A percentile compares a stretch with the other conserved stretches of the same genome.
Evolutionary conservation across 257 asterid genomes (phyloP).

Genomic region (Capsicum rhomboideum): DNA sequence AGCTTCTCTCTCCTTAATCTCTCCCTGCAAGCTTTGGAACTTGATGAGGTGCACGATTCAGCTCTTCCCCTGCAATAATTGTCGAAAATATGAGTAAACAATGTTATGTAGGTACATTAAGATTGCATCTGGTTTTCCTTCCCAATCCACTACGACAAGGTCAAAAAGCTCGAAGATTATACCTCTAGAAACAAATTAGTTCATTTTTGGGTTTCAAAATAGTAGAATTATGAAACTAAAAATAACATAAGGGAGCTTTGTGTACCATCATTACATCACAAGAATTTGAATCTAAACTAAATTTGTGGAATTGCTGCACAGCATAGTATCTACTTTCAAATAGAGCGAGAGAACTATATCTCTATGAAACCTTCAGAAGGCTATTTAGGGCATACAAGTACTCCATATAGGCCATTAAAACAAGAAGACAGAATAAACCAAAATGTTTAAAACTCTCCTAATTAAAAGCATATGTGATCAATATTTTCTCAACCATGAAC

Average conservation of each 20-base stretch:
- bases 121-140: background rate
- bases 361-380: background rate
- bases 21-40: slow-evolving; percentile 95
- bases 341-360: background rate
- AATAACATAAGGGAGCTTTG: background rate
- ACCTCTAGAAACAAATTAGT: background rate
- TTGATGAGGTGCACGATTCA: slow-evolving; percentile 56
- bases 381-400: background rate
- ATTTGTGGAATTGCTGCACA: background rate
- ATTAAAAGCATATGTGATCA: background rate
- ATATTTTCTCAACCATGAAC: background rate
- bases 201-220: background rate
- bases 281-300: background rate
- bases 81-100: background rate
- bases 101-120: background rate
- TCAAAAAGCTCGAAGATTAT: background rate
- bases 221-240: background rate
- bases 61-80: slow-evolving; percentile 39
- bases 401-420: background rate
- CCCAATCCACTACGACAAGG: background rate
- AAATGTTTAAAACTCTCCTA: background rate
- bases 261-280: background rate
- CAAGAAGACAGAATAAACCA: background rate
- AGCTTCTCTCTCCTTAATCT: slow-evolving; percentile 80
- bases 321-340: background rate